These are phyloP conservation scores for Lachnellula cervina DNA, from an alignment of 2,329 filamentous ascomycete species.

Conservation along the genomic window DNA sequence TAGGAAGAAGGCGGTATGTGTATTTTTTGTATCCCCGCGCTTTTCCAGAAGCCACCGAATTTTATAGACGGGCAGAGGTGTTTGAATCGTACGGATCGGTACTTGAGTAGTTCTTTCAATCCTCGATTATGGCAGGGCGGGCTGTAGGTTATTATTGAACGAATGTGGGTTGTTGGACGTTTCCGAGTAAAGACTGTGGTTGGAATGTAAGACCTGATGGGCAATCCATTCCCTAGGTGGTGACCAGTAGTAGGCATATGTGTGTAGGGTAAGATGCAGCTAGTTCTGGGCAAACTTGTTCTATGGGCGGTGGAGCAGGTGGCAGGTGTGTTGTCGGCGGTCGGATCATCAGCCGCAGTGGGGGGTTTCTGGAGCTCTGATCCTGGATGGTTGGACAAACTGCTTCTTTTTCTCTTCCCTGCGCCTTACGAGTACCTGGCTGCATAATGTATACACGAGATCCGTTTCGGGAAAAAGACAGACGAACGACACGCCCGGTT, in stretches of 20 bases:
- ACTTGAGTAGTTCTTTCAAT: not conserved
- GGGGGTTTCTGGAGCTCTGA: no score
- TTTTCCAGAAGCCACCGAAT: not conserved
- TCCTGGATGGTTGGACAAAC: no score
- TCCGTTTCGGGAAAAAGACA: not conserved
- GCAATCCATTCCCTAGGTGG: not conserved
- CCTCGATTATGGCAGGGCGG: not conserved
- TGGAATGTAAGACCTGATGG: not conserved
- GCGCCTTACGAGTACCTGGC: no score
- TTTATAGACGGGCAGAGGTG: not conserved
- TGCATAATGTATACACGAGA: no score
- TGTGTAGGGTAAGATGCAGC: slow-evolving; percentile 2
- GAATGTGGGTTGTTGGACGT: not conserved
- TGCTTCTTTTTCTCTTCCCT: no score
- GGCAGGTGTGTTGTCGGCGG: no score
- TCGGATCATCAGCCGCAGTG: no score
- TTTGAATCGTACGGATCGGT: not conserved
- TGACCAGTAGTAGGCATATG: slow-evolving; percentile 17
- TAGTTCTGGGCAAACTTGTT: not conserved
- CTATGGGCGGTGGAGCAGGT: no score
- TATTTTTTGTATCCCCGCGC: not conserved
- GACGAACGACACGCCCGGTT: not conserved
- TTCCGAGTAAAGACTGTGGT: not conserved
- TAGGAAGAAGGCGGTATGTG: not conserved
- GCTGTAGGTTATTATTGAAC: slow-evolving; percentile 1